Conservation (phyloP, 2,329 filamentous ascomycete genomes). For the Trichophyton simii region DNA sequence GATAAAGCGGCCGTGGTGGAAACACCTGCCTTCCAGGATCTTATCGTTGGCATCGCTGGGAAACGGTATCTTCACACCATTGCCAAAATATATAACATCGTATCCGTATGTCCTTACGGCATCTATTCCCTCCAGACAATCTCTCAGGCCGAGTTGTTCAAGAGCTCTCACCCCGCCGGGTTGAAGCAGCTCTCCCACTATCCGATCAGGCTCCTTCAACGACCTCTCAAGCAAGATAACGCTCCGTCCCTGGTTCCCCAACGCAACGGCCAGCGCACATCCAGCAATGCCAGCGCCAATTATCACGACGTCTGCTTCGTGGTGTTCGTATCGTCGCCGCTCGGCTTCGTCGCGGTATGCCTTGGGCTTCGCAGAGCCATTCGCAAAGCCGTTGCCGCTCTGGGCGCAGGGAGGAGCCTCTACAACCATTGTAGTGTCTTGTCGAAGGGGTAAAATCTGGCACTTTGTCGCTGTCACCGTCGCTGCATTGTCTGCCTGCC, state of each 20-base stretch:
- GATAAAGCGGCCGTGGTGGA: conserved; percentile 94
- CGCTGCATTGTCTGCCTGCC: neutral
- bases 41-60: conserved; percentile 44
- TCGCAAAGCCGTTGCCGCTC: conserved; percentile 41
- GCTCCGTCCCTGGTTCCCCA: conserved; percentile 80
- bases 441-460: conserved; percentile 47
- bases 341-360: conserved; percentile 19
- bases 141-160: conserved; percentile 62
- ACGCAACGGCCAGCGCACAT: conserved; percentile 69
- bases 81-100: conserved; percentile 68
- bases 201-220: conserved; percentile 85
- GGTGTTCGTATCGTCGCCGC: conserved; percentile 41
- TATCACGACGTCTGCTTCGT: conserved; percentile 70
- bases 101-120: conserved; percentile 73
- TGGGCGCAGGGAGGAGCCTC: neutral
- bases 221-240: conserved; percentile 81
- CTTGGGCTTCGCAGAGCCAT: conserved; percentile 2
- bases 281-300: conserved; percentile 86
- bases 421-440: conserved; percentile 69
- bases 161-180: conserved; percentile 78
- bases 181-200: conserved; percentile 89
- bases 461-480: neutral
- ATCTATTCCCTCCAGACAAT: conserved; percentile 83
- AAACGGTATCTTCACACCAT: conserved; percentile 65
- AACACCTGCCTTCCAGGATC: conserved; percentile 60